Base-by-base conservation (phyloP, 768 basidiomycete species). In the Paxillus ammoniavirescens region DNA sequence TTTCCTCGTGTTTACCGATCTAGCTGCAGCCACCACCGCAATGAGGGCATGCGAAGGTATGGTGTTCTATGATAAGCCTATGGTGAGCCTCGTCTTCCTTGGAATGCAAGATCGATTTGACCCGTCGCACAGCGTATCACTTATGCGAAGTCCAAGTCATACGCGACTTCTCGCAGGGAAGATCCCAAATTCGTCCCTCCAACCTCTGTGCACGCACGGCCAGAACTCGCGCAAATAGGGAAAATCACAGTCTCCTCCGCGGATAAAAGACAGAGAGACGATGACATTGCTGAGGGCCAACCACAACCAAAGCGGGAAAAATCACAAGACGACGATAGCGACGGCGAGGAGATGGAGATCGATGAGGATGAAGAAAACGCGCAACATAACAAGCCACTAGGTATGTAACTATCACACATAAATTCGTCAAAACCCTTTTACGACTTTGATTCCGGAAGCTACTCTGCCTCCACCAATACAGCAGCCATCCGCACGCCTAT, bases 1-100 rank as follows among this genome's bases (percentile, higher is more conserved):
- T 1, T 98, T 97, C 73, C 86, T 98, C 65, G 93, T 96, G 63
- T 98, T 97, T 73, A 81, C 83, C 47, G 96, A 98, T 74, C 84
- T 96, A 47, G 83, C 91, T 9, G 84, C 86, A 50, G 92, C 93
- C 53, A 98, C 96, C 5, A 83, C 92, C 50, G 96, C 96, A 35
- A 81, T 98, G 84, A 82, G 96, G 46, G 92, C 89, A 43, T 89
- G 94, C 66, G 89, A 93, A 64, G 96, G 96, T 50, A 91, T 96
- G 83, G 58, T 83, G 26, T 96, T 96, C 72, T 97, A 96, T 66
- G 89, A 93, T 65, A 94, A 93, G 65, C 89, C 91, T 26, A 79
- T 96, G 73, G 93, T 94, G 70, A 75, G 87, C 77, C 45, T 37
- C 44, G 36, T 42, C 56, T 53, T 45, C 48, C 49, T 56, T 50